A percentile compares a stretch with the other conserved stretches of the same genome.
phyloP scores from a whole-genome alignment of 768 basidiomycete genomes.

The Boletellus ananas region DNA sequence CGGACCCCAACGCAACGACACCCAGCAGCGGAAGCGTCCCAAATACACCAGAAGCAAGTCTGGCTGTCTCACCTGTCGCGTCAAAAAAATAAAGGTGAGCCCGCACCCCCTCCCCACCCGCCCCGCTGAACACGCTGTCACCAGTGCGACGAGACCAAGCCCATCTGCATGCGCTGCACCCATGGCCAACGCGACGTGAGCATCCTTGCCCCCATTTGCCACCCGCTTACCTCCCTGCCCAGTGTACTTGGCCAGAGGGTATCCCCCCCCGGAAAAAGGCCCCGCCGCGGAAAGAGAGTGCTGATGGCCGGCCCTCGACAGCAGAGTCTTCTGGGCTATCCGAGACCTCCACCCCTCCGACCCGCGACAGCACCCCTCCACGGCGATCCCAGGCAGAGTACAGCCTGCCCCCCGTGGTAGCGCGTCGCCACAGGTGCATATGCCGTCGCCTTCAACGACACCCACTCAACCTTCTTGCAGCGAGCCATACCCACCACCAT shows the following conservation, averaged over 20 bases:
- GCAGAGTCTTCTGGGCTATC: constrained; percentile 72
- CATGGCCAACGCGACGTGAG: constrained; percentile 81
- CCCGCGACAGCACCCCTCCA: constrained; percentile 62
- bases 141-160: constrained; percentile 90
- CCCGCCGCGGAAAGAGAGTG: constrained; percentile 50
- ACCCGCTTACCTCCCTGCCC: constrained; percentile 10
- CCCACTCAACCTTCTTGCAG: constrained; percentile 26
- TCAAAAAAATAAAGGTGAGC: constrained; percentile 90
- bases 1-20: constrained; percentile 45
- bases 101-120: constrained; percentile 1
- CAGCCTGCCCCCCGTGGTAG: constrained; percentile 34
- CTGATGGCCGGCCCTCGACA: constrained; percentile 66
- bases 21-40: constrained; percentile 71
- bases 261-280: constrained; percentile 70
- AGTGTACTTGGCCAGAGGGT: constrained; percentile 86
- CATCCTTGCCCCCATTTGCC: neutral
- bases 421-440: constrained; percentile 40
- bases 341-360: constrained; percentile 69
- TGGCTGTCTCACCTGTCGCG: constrained; percentile 89
- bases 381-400: constrained; percentile 44
- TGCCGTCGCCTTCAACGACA: neutral
- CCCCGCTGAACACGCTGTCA: constrained; percentile 1
- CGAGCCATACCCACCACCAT: constrained; percentile 43
- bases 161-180: constrained; percentile 80
- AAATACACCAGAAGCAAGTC: constrained; percentile 96